Evolutionary conservation across 129 eudicot species (phyloP), one percentile per base, ranked within the genome.

Genomic region (Chrysanthemum makinoi): DNA sequence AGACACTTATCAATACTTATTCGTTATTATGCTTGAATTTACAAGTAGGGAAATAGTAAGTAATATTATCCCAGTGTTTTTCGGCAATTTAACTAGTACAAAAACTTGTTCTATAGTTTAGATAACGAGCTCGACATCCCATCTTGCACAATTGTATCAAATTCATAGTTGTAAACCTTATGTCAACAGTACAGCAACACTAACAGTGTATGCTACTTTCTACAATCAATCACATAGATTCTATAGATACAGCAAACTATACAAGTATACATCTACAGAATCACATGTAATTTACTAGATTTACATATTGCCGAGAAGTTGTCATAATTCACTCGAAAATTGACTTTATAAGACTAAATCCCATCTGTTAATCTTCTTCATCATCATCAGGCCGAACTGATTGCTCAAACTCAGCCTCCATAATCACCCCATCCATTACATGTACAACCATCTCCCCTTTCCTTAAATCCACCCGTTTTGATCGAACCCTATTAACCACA

Each of bases 391-490:
- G 77, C 72, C 48, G 75, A 72, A 93, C 75, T 0, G 95, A 89
- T 61, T 87, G 82, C 78, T 85, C 87, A 82, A 93, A 93, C 33
- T 85, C 97, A 1, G 96, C 86, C 80, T 88, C 96, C 98, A 88
- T 92, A 18, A 89, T 70, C 17, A 83, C 96, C n/a, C 96, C 87
- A 80, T 87, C 88, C 90, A 85, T 83, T 4, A 93, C 68, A 83
- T 93, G 88, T 26, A 85, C 75, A 60, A 87, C 80, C n/a, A 85
- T 39, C 55, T 89, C 81, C 56, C 88, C 88, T 66, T 58, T 76
- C 72, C 62, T 75, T 48, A 89, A 33, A 82, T 83, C 92, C 15
- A 93, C 80, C n/a, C 10, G 28, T 74, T 82, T 80, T 19, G 92
- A 75, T 53, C 80, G 54, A 47, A 88, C 82, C 47, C 92, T 65